Percentiles rank a stretch among this genome's conserved stretches.
These are phyloP conservation scores for Termitomyces sp. DNA, from an alignment of 768 basidiomycete genomes.

Conservation along the genomic window DNA sequence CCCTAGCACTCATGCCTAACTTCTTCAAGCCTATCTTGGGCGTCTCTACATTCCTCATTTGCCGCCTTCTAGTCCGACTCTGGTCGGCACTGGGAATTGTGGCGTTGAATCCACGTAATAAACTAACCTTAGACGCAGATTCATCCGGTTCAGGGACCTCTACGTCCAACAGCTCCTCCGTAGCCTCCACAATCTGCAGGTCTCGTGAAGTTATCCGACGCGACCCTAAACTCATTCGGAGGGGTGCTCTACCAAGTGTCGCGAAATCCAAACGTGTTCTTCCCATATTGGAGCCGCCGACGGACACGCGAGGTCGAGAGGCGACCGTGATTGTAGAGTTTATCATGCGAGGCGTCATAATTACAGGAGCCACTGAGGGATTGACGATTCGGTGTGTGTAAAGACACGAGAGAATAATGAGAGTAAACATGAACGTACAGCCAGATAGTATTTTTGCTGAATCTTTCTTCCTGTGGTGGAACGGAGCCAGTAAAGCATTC, in stretches of 20 bases:
- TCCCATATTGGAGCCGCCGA: constrained; percentile 25
- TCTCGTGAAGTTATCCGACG: constrained; percentile 77
- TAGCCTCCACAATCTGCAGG: constrained; percentile 78
- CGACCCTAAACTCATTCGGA: constrained; percentile 57
- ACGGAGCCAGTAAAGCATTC: constrained; percentile 67
- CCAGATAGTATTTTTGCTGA: constrained; percentile 71
- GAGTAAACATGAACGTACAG: constrained; percentile 38
- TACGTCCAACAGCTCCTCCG: constrained; percentile 64
- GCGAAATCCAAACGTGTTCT: constrained; percentile 60
- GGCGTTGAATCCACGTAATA: constrained; percentile 89
- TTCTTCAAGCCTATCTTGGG: constrained; percentile 74
- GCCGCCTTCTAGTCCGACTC: constrained; percentile 67
- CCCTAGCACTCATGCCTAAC: constrained; percentile 73
- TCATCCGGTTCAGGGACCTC: constrained; percentile 74
- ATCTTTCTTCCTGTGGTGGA: constrained; percentile 61
- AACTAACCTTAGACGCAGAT: constrained; percentile 66
- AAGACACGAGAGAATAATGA: background rate
- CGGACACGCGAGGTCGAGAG: constrained; percentile 35
- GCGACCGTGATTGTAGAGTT: constrained; percentile 63
- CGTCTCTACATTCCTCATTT: constrained; percentile 75
- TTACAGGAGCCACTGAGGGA: constrained; percentile 70
- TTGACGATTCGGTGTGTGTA: background rate
- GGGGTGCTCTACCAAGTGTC: constrained; percentile 72
- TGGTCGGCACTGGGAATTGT: constrained; percentile 89
- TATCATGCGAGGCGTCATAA: constrained; percentile 86